phyloP scores from a whole-genome alignment of 2,329 filamentous ascomycete genomes.

The Furcasterigmium furcatum region DNA sequence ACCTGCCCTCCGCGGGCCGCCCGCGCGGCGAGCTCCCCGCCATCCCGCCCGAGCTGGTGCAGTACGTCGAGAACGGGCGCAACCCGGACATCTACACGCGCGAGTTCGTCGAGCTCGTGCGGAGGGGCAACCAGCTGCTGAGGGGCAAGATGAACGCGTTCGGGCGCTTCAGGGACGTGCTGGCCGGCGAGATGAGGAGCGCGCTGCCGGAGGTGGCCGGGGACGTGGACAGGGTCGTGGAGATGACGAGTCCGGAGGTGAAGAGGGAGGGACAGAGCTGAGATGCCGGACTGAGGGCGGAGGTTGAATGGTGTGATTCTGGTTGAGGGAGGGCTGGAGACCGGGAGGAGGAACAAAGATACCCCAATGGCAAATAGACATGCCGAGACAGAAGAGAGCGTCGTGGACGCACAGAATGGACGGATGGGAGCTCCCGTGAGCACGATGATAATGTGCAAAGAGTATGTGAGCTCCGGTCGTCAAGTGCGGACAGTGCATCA shows the following conservation, averaged over 20 bases:
- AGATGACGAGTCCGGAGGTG: constrained; percentile 29
- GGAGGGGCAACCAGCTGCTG: constrained; percentile 64
- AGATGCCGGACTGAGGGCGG: too few relatives aligned
- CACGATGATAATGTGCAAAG: too few relatives aligned
- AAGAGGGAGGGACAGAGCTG: background rate
- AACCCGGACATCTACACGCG: constrained; percentile 74
- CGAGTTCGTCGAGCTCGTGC: constrained; percentile 68
- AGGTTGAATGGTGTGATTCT: too few relatives aligned
- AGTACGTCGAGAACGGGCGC: constrained; percentile 68
- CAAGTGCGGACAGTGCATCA: too few relatives aligned
- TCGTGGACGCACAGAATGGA: too few relatives aligned
- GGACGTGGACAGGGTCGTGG: constrained; percentile 49
- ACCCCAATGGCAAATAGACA: too few relatives aligned
- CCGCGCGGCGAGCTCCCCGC: constrained; percentile 36
- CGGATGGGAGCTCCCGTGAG: too few relatives aligned
- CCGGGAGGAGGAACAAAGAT: too few relatives aligned
- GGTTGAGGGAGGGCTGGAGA: too few relatives aligned
- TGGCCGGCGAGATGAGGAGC: constrained; percentile 54
- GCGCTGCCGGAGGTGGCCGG: constrained; percentile 57
- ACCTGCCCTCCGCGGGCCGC: constrained; percentile 3
- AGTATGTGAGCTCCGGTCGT: too few relatives aligned
- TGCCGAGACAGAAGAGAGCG: too few relatives aligned
- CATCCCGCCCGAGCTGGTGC: constrained; percentile 60
- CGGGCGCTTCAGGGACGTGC: constrained; percentile 55
- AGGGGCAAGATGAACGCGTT: constrained; percentile 64